Conservation (phyloP, 352 stramenopile genomes). For the Globisporangium abappressorium region DNA sequence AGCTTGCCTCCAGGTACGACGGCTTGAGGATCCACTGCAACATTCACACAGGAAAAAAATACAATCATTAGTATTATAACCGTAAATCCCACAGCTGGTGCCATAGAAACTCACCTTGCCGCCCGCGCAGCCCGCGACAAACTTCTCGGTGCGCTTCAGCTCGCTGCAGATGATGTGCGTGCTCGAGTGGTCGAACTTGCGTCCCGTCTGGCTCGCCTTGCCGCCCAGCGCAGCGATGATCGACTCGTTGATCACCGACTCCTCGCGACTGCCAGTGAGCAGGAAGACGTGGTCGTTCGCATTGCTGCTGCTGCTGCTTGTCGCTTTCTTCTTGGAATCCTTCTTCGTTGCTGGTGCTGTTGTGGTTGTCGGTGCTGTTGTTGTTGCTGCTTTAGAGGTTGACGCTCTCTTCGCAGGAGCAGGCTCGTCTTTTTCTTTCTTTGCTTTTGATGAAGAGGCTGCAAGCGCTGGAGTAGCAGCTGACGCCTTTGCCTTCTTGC, state of each 20-base stretch:
- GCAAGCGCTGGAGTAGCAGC: not conserved
- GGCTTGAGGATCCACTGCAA: conserved; percentile 83
- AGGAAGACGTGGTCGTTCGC: conserved; percentile 43
- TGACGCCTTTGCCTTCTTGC: conserved; percentile 13
- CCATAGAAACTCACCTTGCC: conserved; percentile 55
- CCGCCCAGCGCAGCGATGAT: conserved; percentile 69
- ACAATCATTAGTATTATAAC: not conserved
- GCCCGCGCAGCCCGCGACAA: conserved; percentile 73
- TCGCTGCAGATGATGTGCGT: conserved; percentile 88
- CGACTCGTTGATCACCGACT: conserved; percentile 68
- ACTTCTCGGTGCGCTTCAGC: conserved; percentile 86
- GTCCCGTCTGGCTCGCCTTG: conserved; percentile 56
- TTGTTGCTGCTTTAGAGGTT: conserved; percentile 21
- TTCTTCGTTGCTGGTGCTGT: conserved; percentile 14
- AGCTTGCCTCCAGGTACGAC: conserved; percentile 72
- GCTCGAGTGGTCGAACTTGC: conserved; percentile 64
- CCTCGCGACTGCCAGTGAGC: conserved; percentile 71
- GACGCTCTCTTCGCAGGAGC: conserved; percentile 8
- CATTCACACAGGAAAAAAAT: conserved; percentile 3
- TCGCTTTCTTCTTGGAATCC: not conserved
- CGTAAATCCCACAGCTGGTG: not conserved
- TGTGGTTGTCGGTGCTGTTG: conserved; percentile 17
- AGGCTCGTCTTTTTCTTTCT: not conserved
- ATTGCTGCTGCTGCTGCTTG: not conserved
- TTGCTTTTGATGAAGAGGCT: conserved; percentile 1